Evolutionary conservation across 129 eudicot species (phyloP).

Genomic region (Tagetes erecta): DNA sequence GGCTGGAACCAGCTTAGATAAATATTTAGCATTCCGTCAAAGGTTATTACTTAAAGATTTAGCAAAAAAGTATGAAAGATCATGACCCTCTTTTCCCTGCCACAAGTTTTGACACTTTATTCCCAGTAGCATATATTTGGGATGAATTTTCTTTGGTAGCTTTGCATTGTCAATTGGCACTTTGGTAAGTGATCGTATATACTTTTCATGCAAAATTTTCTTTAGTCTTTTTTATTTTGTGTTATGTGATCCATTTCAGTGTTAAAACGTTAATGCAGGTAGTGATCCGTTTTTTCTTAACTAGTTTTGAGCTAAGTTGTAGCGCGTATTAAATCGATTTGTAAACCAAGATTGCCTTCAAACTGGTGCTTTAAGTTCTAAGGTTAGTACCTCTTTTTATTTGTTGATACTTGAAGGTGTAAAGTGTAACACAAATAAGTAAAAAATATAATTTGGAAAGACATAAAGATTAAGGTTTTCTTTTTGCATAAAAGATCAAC

Average conservation of each 20-base stretch:
- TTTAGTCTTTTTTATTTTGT: background rate
- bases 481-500: background rate
- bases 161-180: constrained; percentile 12
- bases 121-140: constrained; percentile 11
- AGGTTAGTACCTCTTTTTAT: constrained; percentile 37
- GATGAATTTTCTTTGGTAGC: constrained; percentile 19
- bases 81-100: constrained; percentile 16
- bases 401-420: constrained; percentile 3
- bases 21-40: constrained; percentile 86
- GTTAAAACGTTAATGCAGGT: constrained; percentile 26
- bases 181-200: constrained; percentile 33
- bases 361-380: background rate
- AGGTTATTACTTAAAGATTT: constrained; percentile 66
- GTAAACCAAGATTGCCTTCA: constrained; percentile 13
- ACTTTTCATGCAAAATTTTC: background rate
- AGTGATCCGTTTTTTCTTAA: constrained; percentile 16
- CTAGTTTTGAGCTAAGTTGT: constrained; percentile 19
- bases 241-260: background rate
- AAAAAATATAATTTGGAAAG: background rate
- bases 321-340: constrained; percentile 11
- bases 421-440: background rate
- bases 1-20: constrained; percentile 88
- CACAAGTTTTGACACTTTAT: constrained; percentile 14
- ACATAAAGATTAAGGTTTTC: background rate
- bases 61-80: constrained; percentile 73